Conservation (phyloP, 495 filamentous ascomycete genomes). For the Penicillium crystallinum region DNA sequence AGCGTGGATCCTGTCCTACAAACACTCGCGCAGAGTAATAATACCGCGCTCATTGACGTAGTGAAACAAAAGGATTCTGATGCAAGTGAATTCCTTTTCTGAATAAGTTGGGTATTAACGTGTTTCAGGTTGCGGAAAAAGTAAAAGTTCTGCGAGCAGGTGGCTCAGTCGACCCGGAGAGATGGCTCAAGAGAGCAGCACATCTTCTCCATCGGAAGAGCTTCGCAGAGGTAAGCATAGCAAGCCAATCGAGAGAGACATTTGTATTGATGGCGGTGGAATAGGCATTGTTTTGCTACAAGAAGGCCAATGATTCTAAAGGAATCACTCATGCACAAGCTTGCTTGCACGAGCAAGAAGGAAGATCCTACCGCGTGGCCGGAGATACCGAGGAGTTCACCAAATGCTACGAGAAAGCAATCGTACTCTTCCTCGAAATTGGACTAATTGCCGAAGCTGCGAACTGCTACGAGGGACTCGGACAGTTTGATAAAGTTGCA, state of each 20-base stretch:
- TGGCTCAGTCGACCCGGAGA: conserved; percentile 11
- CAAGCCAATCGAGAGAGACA: background rate
- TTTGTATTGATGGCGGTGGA: background rate
- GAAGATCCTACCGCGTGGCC: conserved; percentile 3
- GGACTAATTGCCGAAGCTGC: conserved; percentile 2
- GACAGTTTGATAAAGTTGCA: conserved; percentile 10
- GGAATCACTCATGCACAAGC: conserved; percentile 12
- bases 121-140: conserved; percentile 6
- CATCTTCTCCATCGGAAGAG: conserved; percentile 14
- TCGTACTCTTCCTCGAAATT: conserved; percentile 7
- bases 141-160: conserved; percentile 8
- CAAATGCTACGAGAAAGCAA: conserved; percentile 8
- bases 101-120: background rate
- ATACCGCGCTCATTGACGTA: conserved; percentile 7
- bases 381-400: conserved; percentile 4
- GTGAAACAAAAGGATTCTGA: conserved; percentile 11
- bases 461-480: conserved; percentile 10
- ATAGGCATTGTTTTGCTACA: conserved; percentile 15
- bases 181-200: conserved; percentile 12
- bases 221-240: conserved; percentile 11
- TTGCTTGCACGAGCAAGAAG: conserved; percentile 16
- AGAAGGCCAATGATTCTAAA: conserved; percentile 8
- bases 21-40: background rate
- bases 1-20: conserved; percentile 9
- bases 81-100: background rate